Evolutionary conservation across 140 eudicot species (phyloP).

Genomic region (Erigeron philadelphicus): DNA sequence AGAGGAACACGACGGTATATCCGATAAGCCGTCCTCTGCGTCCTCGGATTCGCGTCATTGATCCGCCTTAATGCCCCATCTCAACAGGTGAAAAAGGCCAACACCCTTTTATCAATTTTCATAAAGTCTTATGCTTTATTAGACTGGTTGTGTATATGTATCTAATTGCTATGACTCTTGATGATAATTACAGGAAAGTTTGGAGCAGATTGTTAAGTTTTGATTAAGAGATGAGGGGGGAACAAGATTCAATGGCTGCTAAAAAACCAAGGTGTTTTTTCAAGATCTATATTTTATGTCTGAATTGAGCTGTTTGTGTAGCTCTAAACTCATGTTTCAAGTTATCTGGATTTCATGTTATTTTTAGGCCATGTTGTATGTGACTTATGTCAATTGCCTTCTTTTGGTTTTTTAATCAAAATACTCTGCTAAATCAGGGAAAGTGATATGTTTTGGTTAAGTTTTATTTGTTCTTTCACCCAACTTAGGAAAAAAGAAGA

Average conservation of each 20-base stretch:
- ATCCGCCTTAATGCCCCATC: constrained; percentile 17
- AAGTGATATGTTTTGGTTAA: constrained; percentile 25
- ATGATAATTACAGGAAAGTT: constrained; percentile 22
- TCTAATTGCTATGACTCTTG: constrained; percentile 9
- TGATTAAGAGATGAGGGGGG: constrained; percentile 15
- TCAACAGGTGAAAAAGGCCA: constrained; percentile 38
- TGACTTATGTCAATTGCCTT: constrained; percentile 19
- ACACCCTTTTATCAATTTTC: background rate
- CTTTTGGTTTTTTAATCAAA: constrained; percentile 24
- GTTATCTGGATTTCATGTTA: constrained; percentile 28
- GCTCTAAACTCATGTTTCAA: constrained; percentile 32
- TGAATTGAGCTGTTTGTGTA: constrained; percentile 31
- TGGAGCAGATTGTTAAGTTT: background rate
- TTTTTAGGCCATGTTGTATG: constrained; percentile 25
- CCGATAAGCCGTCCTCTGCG: constrained; percentile 90
- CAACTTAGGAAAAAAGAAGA: constrained; percentile 21
- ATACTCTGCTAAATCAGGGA: constrained; percentile 29
- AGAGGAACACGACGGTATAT: constrained; percentile 90
- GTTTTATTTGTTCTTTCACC: constrained; percentile 20
- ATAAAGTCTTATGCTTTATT: background rate
- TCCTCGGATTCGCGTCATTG: constrained; percentile 99
- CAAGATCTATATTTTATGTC: constrained; percentile 33
- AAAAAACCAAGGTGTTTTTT: constrained; percentile 26
- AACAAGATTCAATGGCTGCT: constrained; percentile 22
- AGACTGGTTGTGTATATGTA: background rate